Evolutionary conservation across 129 eudicot genomes (phyloP).

Genomic region (Gnaphalium uliginosum): DNA sequence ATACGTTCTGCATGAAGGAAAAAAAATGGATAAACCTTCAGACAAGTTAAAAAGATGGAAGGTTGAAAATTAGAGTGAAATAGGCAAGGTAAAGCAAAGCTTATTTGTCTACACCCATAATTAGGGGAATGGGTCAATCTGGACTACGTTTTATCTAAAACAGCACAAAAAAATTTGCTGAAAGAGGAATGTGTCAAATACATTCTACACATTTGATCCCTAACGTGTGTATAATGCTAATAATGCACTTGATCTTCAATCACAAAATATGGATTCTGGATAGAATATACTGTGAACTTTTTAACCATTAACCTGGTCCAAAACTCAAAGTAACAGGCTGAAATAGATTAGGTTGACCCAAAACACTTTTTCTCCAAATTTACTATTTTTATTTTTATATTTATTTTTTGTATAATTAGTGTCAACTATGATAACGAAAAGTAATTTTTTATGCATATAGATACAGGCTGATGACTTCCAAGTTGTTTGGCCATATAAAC

Average conservation of each 20-base stretch:
- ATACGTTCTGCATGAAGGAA: constrained; percentile 29
- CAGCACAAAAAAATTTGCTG: background rate
- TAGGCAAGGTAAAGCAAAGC: background rate
- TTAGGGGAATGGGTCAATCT: background rate
- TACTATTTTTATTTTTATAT: background rate
- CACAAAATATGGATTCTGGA: background rate
- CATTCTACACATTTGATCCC: background rate
- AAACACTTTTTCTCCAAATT: background rate
- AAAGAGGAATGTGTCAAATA: background rate
- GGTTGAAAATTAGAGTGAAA: constrained; percentile 9
- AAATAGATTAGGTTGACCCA: background rate
- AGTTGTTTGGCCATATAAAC: background rate
- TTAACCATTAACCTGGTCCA: background rate
- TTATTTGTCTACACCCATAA: constrained; percentile 6
- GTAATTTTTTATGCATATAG: background rate
- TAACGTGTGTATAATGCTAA: background rate
- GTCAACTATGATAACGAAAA: background rate
- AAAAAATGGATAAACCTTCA: background rate
- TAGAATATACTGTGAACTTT: background rate
- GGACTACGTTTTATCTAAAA: background rate
- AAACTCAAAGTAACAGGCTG: background rate
- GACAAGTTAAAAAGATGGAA: background rate
- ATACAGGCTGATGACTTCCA: background rate
- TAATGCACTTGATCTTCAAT: background rate
- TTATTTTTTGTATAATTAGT: too few species aligned